These are phyloP conservation scores for Trichoderma cornu-damae DNA, from an alignment of 2,329 filamentous ascomycete species.

Conservation along the genomic window DNA sequence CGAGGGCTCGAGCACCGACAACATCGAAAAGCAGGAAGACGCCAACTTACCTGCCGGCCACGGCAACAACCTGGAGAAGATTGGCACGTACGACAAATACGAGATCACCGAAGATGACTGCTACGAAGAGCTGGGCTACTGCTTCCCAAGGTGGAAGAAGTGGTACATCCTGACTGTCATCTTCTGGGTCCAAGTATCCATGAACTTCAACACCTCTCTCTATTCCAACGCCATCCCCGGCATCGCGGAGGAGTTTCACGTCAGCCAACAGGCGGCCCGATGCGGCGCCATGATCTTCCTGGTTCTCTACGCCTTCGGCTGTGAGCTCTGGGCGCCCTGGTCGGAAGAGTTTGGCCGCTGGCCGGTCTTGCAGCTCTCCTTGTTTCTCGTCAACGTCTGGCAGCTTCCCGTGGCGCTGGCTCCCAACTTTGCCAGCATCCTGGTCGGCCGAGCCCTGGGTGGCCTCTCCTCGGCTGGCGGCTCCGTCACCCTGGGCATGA, in stretches of 20 bases:
- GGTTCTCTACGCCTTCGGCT: slow-evolving; percentile 76
- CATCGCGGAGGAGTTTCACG: slow-evolving; percentile 61
- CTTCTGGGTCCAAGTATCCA: slow-evolving; percentile 68
- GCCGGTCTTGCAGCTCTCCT: slow-evolving; percentile 65
- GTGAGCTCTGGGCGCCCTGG: slow-evolving; percentile 85
- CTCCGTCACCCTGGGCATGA: slow-evolving; percentile 69
- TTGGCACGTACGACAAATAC: slow-evolving; percentile 38
- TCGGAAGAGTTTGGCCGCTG: slow-evolving; percentile 76
- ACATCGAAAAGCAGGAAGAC: slow-evolving; percentile 17
- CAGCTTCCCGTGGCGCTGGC: slow-evolving; percentile 68
- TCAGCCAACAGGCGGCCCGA: slow-evolving; percentile 64
- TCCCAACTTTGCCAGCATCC: slow-evolving; percentile 64
- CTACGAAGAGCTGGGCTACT: slow-evolving; percentile 60
- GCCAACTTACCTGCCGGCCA: slow-evolving; percentile 31
- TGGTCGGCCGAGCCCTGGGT: slow-evolving; percentile 65
- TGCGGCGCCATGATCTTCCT: slow-evolving; percentile 75
- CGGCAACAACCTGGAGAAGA: slow-evolving; percentile 31
- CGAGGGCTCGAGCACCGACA: slow-evolving; percentile 17
- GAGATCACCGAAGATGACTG: slow-evolving; percentile 55
- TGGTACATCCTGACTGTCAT: slow-evolving; percentile 70
- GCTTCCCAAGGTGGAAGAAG: slow-evolving; percentile 58
- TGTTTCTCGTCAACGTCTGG: slow-evolving; percentile 74
- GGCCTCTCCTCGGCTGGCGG: slow-evolving; percentile 68
- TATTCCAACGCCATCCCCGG: slow-evolving; percentile 65
- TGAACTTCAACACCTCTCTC: slow-evolving; percentile 74